Base-by-base conservation (phyloP, 225 moss, liverwort and hornwort species). In the Ulota crispa region DNA sequence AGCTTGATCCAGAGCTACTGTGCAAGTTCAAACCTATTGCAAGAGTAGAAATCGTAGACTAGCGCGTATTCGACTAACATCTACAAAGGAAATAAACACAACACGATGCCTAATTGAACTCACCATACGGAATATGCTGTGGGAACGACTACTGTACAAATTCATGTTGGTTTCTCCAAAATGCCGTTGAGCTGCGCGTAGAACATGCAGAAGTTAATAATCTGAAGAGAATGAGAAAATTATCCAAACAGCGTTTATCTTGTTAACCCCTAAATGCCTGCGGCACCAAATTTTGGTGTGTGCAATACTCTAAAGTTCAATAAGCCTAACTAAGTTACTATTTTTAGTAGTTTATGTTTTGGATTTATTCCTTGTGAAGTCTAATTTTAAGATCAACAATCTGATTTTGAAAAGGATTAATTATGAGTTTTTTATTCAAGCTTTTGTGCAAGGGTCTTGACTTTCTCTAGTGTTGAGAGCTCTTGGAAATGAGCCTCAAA, bases 131-230 rank as follows among this genome's bases (percentile, higher is more conserved):
- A 98, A 94, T 74, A 98, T 98, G 47, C 92, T 95, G 78, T 98
- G 97, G 73, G 95, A 98, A 70, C 97, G 90, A 85, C 97, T 95
- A 82, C 94, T 98, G 72, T 95, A 88, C 64, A 98, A 64, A 85
- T 98, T 98, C 97, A 98, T 98, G 80, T 98, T 95, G 54, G 97
- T 98, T 83, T 98, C 94, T 85, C 97, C 97, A 77, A 98, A 94
- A 83, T 98, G 95, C 30, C 94, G 95, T 87, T 94, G 92, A 78
- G 83, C 95, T 98, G 90, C 50, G 24, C 64, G 81, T 7, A 54
- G 8, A 61, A 59, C 64, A 70, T 13, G 27, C 15, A 9, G 52
- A 71, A 26, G 68, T 81, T 57, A 84, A 71, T 66, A 31, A 72
- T 23, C 19, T 64, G 15, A 15, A 59, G 52, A 80, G 6, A 37